These are phyloP conservation scores for Monosporascus cannonballus DNA, from an alignment of 2,329 filamentous ascomycete genomes.

Conservation along the genomic window DNA sequence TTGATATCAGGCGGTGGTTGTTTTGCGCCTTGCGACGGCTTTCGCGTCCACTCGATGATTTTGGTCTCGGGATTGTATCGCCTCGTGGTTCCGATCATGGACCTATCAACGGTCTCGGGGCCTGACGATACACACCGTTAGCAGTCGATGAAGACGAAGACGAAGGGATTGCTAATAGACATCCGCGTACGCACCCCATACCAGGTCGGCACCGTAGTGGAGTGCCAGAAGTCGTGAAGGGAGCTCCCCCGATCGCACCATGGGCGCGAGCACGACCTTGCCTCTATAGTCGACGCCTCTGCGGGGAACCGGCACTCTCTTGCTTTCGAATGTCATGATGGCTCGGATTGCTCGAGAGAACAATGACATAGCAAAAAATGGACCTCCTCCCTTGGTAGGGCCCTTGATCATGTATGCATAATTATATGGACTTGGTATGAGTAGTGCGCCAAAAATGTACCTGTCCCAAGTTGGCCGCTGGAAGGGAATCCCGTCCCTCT, in stretches of 20 bases:
- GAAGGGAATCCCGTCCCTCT: background rate
- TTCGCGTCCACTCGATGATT: conserved; percentile 79
- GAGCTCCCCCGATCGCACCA: conserved; percentile 96
- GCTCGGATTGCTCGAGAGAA: conserved; percentile 30
- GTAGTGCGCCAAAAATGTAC: too few relatives aligned
- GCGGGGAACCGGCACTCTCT: conserved; percentile 75
- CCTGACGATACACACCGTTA: conserved; percentile 39
- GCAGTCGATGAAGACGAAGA: background rate
- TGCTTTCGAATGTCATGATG: conserved; percentile 53
- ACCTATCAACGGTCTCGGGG: conserved; percentile 88
- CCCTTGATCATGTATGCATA: background rate
- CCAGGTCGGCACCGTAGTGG: conserved; percentile 91
- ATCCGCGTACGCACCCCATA: conserved; percentile 65
- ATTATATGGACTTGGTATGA: background rate
- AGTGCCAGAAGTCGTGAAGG: conserved; percentile 83
- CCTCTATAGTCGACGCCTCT: conserved; percentile 90
- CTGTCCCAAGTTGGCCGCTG: too few relatives aligned
- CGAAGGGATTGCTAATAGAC: background rate
- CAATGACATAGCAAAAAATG: conserved; percentile 15
- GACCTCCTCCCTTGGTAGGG: background rate
- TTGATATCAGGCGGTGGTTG: conserved; percentile 46
- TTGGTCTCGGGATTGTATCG: conserved; percentile 68
- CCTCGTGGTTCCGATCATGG: conserved; percentile 81
- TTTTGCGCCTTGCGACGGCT: conserved; percentile 63
- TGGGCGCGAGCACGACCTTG: conserved; percentile 91